Evolutionary conservation across 495 filamentous ascomycete genomes (phyloP), one percentile per base, ranked within the genome.

Genomic region (Penicillium riverlandense): DNA sequence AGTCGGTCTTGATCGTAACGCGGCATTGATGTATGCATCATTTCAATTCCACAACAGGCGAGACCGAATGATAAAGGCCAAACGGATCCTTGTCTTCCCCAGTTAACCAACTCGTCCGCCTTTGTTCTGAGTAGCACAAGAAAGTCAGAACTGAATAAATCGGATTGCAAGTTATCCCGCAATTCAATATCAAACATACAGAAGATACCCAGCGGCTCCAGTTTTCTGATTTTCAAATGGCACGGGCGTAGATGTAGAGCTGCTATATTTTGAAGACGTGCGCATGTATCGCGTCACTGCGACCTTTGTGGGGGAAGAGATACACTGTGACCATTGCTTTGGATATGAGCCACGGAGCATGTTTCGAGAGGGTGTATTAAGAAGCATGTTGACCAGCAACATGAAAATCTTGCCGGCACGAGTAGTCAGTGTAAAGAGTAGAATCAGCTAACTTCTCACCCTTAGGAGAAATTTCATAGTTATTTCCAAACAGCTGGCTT

Each of bases 11-110:
- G 90, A 62, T 96, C 90, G 72, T 96, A 96, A 44, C 90, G 88
- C 29, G 90, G 90, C 29, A 90, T 90, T 28, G 90, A 95, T 15
- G 95, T 75, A 65, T 96, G 90, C 90, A 96, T 96, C 90, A 96
- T 96, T 65, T 96, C 90, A 50, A 96, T 73, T 65, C 90, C 90
- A 69, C 90, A 96, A 77, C 90, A 96, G 41, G 90, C 90, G 38
- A 96, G 86, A 37, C 90, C 90, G 71, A 96, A 96, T 14, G 90
- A 95, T 88, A 96, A 92, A 58, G 90, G 90, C 90, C 90, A 96
- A 41, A 96, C 72, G n/a, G 90, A 96, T 44, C 80, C 79, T 66
- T 96, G 90, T 32, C 90, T 88, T 28, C 85, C 88, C 90, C 90
- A 96, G 71, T 96, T 96, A 60, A 88, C 72, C 58, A 95, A 78